Evolutionary conservation across 805 yeast species (phyloP), one percentile per base, ranked within the genome.

Genomic region (Candida ficus): DNA sequence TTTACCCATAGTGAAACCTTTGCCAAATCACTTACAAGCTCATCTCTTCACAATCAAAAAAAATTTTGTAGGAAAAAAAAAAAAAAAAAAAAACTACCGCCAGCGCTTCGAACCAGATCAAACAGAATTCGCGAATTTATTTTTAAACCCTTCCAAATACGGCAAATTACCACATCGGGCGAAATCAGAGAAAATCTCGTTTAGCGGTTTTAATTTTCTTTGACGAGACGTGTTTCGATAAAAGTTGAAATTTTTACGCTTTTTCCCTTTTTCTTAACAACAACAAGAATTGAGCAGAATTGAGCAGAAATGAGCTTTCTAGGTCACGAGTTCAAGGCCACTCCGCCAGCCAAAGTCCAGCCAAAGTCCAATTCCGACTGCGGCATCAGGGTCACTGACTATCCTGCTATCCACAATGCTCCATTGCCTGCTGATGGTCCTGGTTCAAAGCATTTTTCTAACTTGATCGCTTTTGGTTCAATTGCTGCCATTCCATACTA

Each of bases 381-480:
- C 46, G 85, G 86, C 30, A 71, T 71, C 39, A 43, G 45, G 38
- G 52, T 61, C 33, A 57, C 61, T 8, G 46, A 43, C 67, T 75
- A 58, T 37, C 95, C 95, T 21, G 69, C 90, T 7, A 87, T 88
- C 58, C 77, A 82, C 57, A 88, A 88, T 59, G 95, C 91, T 2
- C 89, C 89, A 10, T 68, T 87, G 46, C 90, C 95, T 21, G 95
- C 95, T 5, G 96, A 88, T 59, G 96, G 96, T 31, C 86, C 96
- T 6, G 89, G 95, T 20, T 71, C 89, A 25, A 79, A 76, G 58
- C 76, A 80, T 53, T 88, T 89, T 66, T 74, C 75, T 62, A 88
- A 89, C 64, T 54, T 54, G 49, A 56, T 75, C 11, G 56, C 88
- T 43, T 39, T 72, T 17, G 67, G 68, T 2, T 57, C 80, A 23